Base-by-base conservation (phyloP, 352 stramenopile genomes). In the Peronospora farinosa region DNA sequence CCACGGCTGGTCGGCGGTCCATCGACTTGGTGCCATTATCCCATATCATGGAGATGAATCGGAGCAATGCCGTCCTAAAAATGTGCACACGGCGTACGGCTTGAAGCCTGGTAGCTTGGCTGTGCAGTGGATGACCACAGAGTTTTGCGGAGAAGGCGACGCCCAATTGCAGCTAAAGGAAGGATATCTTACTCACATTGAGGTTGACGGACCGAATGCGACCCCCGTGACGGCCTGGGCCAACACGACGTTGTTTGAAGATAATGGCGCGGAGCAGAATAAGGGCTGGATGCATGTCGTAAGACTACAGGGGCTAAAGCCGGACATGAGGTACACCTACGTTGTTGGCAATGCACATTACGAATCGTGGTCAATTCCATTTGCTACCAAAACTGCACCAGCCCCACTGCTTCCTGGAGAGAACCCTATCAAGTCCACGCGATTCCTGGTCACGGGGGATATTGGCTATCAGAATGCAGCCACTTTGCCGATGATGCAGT, bases 401-500 rank as follows among this genome's bases (percentile, higher is more conserved):
- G 47, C 49, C 0, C 43, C 62, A 3, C 13, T 67, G 17, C 19
- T 27, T 17, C 12, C 31, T 53, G 53, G 62, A 49, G 48, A 61
- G 13, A 64, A 52, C 8, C 40, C 40, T 7, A 21, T n/a, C 7
- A 70, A 64, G 16, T 78, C 81, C 13, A 77, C 74, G 57, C 68
- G 71, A 7, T 88, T 95, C 48, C 65, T 92, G 33, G 69, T 94
- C 13, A 92, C 82, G 0, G 84, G 82, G 16, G 85, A 95, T 25
- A 93, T 95, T 51, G 84, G 85, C n/a, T 88, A 91, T 47, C 74
- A 91, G 49, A 95, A 95, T 43, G 85, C 82, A 0, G 78, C 76
- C 25, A 91, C 84, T 15, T 67, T 95, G 35, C 78, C 82, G 9
- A 90, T 90, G 76, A 92, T 92, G 75, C 80, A 92, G 57, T 90